Evolutionary conservation across 2,329 filamentous ascomycete genomes (phyloP).

Genomic region (Tolypocladium amazonense): DNA sequence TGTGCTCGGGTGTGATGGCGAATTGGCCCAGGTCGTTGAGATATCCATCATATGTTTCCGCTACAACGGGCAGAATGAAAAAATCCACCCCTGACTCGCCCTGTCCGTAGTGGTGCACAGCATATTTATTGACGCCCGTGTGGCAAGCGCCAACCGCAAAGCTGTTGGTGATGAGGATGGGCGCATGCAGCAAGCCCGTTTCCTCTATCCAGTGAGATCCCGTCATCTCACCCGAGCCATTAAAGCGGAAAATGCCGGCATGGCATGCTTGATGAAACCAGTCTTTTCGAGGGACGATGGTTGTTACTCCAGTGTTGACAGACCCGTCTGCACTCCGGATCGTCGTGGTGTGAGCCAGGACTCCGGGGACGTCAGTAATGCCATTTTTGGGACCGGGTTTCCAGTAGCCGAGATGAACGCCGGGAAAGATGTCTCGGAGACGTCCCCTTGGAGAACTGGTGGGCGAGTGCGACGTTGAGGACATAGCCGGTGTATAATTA

Average conservation of each 20-base stretch:
- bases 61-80: constrained; percentile 47
- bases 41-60: constrained; percentile 53
- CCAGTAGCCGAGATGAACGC: background rate
- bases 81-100: constrained; percentile 34
- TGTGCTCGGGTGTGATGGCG: constrained; percentile 40
- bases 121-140: constrained; percentile 47
- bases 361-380: background rate
- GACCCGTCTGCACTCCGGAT: background rate
- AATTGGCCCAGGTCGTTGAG: constrained; percentile 47
- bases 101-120: constrained; percentile 31
- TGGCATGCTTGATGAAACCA: background rate
- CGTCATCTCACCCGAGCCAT: constrained; percentile 53
- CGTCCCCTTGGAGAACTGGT: background rate
- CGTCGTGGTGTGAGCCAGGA: background rate
- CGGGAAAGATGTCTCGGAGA: background rate
- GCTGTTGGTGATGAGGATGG: constrained; percentile 49
- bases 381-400: background rate
- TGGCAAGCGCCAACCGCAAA: constrained; percentile 47
- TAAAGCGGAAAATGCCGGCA: constrained; percentile 24
- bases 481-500: background rate
- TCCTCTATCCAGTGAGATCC: constrained; percentile 52
- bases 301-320: background rate
- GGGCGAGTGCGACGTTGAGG: background rate
- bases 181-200: constrained; percentile 46
- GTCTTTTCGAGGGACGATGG: background rate